Conservation (phyloP, 495 filamentous ascomycete species). For the Articulospora tetracladia region DNA sequence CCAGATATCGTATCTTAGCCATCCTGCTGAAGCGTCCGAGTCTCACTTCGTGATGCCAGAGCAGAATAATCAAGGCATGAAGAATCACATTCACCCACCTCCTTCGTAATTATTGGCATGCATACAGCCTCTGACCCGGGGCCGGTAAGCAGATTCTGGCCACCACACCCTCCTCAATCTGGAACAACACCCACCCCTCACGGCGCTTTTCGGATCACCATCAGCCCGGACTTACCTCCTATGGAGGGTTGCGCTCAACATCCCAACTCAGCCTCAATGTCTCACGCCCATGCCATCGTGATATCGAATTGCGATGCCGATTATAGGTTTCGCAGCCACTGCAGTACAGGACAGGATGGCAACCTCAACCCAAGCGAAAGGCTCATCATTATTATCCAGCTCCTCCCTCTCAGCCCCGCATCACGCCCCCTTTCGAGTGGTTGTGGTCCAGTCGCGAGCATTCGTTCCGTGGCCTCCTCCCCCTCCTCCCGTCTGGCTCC, state of each 20-base stretch:
- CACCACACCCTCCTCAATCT: too few relatives aligned
- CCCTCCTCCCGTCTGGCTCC: too few relatives aligned
- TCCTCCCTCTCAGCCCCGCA: neutral
- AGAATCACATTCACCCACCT: neutral
- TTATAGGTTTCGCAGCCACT: neutral
- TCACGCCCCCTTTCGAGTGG: too few relatives aligned
- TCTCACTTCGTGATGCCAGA: neutral
- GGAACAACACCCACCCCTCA: neutral
- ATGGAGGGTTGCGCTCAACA: neutral
- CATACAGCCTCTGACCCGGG: too few relatives aligned
- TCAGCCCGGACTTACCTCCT: neutral
- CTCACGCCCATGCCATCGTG: neutral
- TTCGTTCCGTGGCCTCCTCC: too few relatives aligned
- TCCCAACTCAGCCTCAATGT: neutral
- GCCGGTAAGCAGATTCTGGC: too few relatives aligned
- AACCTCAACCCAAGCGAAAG: neutral
- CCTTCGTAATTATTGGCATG: neutral
- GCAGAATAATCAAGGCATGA: neutral
- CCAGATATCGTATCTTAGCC: neutral
- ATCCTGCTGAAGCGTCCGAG: too few relatives aligned
- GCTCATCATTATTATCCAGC: neutral
- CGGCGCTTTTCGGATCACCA: neutral
- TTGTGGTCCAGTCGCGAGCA: too few relatives aligned
- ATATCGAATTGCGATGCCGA: neutral
- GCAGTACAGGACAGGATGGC: neutral